Evolutionary conservation across 306 rosid species (phyloP).

Genomic region (Quercus engelmannii): DNA sequence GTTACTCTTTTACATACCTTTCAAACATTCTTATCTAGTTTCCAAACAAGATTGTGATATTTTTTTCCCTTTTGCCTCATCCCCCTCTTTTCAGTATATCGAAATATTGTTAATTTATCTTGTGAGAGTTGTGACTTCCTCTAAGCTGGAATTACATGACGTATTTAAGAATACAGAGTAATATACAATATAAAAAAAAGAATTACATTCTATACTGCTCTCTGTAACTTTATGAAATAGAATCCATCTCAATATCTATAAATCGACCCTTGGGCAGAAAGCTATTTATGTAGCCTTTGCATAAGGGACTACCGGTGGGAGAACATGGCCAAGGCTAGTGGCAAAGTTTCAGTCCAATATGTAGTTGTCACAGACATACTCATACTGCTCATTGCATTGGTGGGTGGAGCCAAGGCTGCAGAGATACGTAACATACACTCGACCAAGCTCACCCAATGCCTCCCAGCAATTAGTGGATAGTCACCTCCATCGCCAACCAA

Average conservation of each 20-base stretch:
- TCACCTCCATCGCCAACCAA: conserved; percentile 37
- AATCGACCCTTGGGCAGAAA: too few relatives aligned
- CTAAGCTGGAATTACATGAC: conserved; percentile 46
- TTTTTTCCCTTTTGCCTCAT: too few relatives aligned
- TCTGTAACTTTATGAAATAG: too few relatives aligned
- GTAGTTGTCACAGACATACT: not conserved
- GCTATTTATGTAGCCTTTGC: too few relatives aligned
- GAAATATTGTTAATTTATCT: conserved; percentile 9
- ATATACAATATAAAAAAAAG: too few relatives aligned
- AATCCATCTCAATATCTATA: too few relatives aligned
- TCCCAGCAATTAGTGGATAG: conserved; percentile 41
- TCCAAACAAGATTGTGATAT: too few relatives aligned
- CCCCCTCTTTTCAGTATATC: too few relatives aligned
- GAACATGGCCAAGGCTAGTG: conserved; percentile 30
- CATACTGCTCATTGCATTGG: conserved; percentile 32
- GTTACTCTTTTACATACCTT: too few relatives aligned
- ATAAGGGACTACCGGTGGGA: not conserved
- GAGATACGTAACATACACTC: conserved; percentile 42
- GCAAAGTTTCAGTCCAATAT: conserved; percentile 21
- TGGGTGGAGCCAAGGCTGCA: conserved; percentile 26
- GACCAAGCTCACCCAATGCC: conserved; percentile 31
- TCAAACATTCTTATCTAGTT: too few relatives aligned
- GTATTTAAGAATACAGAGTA: conserved; percentile 13
- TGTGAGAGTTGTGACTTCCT: conserved; percentile 26
- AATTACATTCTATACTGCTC: too few relatives aligned